phyloP scores from a whole-genome alignment of 352 stramenopile species.

The Phytophthora megakarya region DNA sequence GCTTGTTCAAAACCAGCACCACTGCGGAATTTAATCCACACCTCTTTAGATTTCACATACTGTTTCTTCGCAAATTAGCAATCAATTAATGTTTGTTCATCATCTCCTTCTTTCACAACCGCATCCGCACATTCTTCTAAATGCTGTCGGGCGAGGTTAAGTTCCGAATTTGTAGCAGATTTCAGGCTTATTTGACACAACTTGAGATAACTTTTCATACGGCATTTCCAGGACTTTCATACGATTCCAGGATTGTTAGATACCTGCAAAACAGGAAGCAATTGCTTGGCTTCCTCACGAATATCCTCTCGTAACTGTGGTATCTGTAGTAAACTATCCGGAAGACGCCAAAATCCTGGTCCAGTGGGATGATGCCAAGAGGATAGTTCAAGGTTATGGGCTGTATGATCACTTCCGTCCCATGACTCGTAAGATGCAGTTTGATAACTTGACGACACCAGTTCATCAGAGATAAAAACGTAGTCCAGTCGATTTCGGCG shows the following conservation, averaged over 20 bases:
- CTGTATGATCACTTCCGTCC: slow-evolving; percentile 10
- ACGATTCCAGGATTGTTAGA: background rate
- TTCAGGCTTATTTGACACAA: background rate
- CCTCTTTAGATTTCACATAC: background rate
- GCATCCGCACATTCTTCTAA: slow-evolving; percentile 6
- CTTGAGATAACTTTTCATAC: slow-evolving; percentile 8
- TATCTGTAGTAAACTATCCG: slow-evolving; percentile 10
- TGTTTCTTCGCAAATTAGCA: slow-evolving; percentile 7
- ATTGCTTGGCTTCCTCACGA: background rate
- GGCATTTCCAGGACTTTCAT: slow-evolving; percentile 12
- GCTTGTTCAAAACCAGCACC: slow-evolving; percentile 1
- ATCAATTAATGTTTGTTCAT: slow-evolving; percentile 1
- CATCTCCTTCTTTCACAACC: background rate
- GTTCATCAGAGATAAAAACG: slow-evolving; percentile 3
- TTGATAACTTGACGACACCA: background rate
- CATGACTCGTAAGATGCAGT: background rate
- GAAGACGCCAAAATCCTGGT: slow-evolving; percentile 7
- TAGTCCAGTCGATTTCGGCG: slow-evolving; percentile 8
- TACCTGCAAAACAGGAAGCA: background rate
- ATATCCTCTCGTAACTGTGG: slow-evolving; percentile 1
- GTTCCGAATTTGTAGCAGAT: background rate
- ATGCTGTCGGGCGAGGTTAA: background rate
- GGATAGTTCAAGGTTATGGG: slow-evolving; percentile 11
- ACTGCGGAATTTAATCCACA: background rate
- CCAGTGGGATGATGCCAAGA: slow-evolving; percentile 14